phyloP scores from a whole-genome alignment of 495 filamentous ascomycete genomes.

The Hypoxylon perforatum region DNA sequence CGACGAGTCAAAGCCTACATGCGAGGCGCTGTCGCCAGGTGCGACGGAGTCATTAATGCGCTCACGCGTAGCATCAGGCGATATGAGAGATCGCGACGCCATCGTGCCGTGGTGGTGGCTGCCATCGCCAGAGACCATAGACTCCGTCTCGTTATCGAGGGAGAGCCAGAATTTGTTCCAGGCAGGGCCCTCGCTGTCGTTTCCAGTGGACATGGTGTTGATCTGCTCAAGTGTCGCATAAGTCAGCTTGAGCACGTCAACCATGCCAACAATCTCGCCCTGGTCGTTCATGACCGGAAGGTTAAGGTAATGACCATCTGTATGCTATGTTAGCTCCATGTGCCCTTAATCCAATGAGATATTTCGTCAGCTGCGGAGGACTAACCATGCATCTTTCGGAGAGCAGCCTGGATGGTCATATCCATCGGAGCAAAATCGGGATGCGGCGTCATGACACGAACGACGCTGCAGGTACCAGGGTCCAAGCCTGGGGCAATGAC shows the following conservation, averaged over 20 bases:
- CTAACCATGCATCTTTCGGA: conserved; percentile 98
- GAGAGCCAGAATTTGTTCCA: conserved; percentile 99
- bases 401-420: conserved; percentile 98
- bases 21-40: conserved; percentile 93
- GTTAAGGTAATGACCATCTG: conserved; percentile 98
- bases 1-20: conserved; percentile 79
- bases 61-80: conserved; percentile 75
- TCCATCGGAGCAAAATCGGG: conserved; percentile 98
- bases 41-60: conserved; percentile 79
- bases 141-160: conserved; percentile 95
- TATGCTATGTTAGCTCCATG: conserved; percentile 27
- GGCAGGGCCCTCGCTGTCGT: conserved; percentile 90
- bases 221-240: conserved; percentile 98
- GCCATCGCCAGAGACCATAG: conserved; percentile 91
- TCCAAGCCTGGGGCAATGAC: conserved; percentile 98
- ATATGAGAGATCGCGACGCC: conserved; percentile 74
- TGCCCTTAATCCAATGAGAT: background rate
- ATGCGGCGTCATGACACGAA: conserved; percentile 98
- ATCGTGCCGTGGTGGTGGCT: conserved; percentile 68
- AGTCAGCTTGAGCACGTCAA: conserved; percentile 96
- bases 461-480: conserved; percentile 93
- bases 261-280: conserved; percentile 99
- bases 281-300: conserved; percentile 97
- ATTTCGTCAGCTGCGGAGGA: conserved; percentile 11
- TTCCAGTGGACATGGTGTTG: conserved; percentile 69